A percentile compares a stretch with the other conserved stretches of the same genome.
Evolutionary conservation across 495 filamentous ascomycete genomes (phyloP).

Genomic region (Penicillium coffeae): DNA sequence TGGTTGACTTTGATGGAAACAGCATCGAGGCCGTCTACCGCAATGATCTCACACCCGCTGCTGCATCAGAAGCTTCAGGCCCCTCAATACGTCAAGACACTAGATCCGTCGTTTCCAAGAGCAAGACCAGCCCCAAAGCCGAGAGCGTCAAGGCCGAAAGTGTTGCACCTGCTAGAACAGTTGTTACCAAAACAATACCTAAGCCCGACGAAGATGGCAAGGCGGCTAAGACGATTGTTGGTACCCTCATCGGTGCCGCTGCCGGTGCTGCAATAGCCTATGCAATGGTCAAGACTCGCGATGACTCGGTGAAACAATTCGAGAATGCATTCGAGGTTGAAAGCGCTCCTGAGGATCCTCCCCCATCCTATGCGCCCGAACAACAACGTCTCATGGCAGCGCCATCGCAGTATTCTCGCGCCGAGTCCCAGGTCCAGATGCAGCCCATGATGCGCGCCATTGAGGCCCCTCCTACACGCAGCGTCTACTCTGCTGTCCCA

Average conservation of each 20-base stretch:
- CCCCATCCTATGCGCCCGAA: slow-evolving; percentile 27
- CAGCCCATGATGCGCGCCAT: slow-evolving; percentile 29
- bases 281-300: slow-evolving; percentile 57
- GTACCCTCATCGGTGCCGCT: slow-evolving; percentile 72
- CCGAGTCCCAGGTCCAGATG: slow-evolving; percentile 22
- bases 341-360: slow-evolving; percentile 3
- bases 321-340: background rate
- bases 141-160: slow-evolving; percentile 32
- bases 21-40: slow-evolving; percentile 59
- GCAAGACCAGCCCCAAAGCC: slow-evolving; percentile 5
- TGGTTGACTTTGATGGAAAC: slow-evolving; percentile 59
- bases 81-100: slow-evolving; percentile 36
- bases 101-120: slow-evolving; percentile 39
- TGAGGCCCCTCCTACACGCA: slow-evolving; percentile 40
- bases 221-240: slow-evolving; percentile 58
- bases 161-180: slow-evolving; percentile 25
- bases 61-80: slow-evolving; percentile 24
- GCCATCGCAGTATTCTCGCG: slow-evolving; percentile 22
- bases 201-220: slow-evolving; percentile 37
- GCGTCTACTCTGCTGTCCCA: slow-evolving; percentile 30
- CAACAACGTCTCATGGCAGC: slow-evolving; percentile 26
- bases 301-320: background rate
- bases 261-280: slow-evolving; percentile 73
- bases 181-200: slow-evolving; percentile 25
- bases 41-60: slow-evolving; percentile 21